Percentiles rank a stretch among this genome's conserved stretches.
These are phyloP conservation scores for Sequoia sempervirens DNA, from an alignment of 75 land plant genomes.

Conservation along the genomic window DNA sequence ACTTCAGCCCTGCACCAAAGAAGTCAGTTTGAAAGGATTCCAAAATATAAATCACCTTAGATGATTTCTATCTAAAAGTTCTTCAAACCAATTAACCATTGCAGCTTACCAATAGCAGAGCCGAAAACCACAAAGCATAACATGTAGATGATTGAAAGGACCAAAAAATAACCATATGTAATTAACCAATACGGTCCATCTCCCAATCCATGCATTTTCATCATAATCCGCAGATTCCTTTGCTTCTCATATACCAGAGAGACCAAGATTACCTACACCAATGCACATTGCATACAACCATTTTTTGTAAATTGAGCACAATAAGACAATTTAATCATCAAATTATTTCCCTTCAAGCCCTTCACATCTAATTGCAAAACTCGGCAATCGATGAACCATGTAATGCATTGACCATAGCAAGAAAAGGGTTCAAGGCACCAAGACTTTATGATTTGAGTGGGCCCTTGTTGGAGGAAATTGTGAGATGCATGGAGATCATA, in stretches of 20 bases:
- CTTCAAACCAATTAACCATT: background rate
- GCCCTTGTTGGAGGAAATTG: too few relatives aligned
- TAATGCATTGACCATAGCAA: background rate
- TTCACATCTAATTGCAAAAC: background rate
- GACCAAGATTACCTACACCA: constrained; percentile 69
- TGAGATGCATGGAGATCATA: too few relatives aligned
- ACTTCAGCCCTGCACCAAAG: constrained; percentile 64
- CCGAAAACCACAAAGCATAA: constrained; percentile 76
- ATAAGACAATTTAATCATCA: background rate
- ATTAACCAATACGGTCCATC: constrained; percentile 96
- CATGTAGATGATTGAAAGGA: constrained; percentile 62
- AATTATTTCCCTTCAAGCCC: too few relatives aligned
- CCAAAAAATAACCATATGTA: constrained; percentile 79
- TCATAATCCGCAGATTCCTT: constrained; percentile 80
- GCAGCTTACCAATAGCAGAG: constrained; percentile 68
- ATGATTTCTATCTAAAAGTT: background rate
- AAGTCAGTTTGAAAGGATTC: background rate
- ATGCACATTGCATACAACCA: constrained; percentile 9
- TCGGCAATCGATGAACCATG: background rate
- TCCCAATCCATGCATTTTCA: constrained; percentile 99
- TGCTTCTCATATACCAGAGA: constrained; percentile 91
- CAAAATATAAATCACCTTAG: background rate
- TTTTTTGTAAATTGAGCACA: background rate
- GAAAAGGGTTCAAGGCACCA: too few relatives aligned
- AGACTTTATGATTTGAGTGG: too few relatives aligned